phyloP scores from a whole-genome alignment of 805 yeast genomes.

The Tetrapisispora arboricola region DNA sequence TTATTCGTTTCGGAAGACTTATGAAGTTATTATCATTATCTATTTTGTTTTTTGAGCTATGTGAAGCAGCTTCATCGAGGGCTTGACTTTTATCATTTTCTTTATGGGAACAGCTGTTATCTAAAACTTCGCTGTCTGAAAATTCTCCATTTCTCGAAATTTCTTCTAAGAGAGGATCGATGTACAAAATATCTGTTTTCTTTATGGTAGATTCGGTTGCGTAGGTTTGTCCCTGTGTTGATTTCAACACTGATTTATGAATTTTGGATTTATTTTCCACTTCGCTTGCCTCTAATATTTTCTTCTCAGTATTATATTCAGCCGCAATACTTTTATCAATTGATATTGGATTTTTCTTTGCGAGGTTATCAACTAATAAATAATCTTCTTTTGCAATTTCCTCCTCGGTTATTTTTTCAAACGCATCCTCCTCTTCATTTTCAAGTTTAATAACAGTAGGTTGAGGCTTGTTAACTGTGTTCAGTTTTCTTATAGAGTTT shows the following conservation, averaged over 20 bases:
- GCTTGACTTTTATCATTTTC: too few species aligned
- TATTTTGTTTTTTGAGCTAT: too few species aligned
- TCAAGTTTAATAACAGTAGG: background rate
- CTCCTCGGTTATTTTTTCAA: background rate
- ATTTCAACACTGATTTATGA: too few species aligned
- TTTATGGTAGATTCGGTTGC: background rate
- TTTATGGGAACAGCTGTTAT: too few species aligned
- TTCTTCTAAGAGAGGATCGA: background rate
- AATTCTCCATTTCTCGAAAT: background rate
- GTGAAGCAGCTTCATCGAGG: too few species aligned
- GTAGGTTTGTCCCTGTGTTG: background rate
- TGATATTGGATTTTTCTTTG: background rate
- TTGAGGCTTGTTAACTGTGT: background rate
- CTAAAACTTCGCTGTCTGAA: background rate
- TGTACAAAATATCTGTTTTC: background rate
- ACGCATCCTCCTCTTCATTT: background rate
- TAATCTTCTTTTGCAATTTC: background rate
- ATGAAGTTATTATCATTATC: too few species aligned
- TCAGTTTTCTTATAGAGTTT: constrained; percentile 11
- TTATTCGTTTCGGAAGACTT: background rate
- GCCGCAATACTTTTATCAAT: background rate
- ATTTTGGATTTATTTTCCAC: too few species aligned
- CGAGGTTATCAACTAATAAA: too few species aligned
- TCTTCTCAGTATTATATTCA: too few species aligned
- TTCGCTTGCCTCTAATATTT: too few species aligned